A percentile compares a stretch with the other conserved stretches of the same genome.
These are phyloP conservation scores for Monosporozyma yasuniensis DNA, from an alignment of 805 yeast species.

Conservation along the genomic window DNA sequence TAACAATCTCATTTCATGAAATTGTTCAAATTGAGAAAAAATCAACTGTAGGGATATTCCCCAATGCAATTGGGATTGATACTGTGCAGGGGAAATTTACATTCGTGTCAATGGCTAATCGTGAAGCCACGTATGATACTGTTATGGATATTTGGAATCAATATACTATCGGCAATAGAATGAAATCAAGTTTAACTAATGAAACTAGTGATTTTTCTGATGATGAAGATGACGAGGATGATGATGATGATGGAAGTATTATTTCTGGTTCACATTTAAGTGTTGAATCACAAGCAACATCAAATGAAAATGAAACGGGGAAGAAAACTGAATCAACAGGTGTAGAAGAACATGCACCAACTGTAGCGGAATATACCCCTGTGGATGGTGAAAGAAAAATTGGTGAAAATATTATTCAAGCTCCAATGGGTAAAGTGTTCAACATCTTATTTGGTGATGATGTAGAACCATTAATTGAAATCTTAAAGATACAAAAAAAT, in stretches of 20 bases:
- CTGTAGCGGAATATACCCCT: slow-evolving; percentile 36
- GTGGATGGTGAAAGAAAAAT: slow-evolving; percentile 46
- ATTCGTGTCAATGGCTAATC: slow-evolving; percentile 55
- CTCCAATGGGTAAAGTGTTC: slow-evolving; percentile 58
- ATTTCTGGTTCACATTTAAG: not conserved
- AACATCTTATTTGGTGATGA: slow-evolving; percentile 56
- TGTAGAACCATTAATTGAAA: slow-evolving; percentile 34
- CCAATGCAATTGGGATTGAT: slow-evolving; percentile 56
- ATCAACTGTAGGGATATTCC: slow-evolving; percentile 58
- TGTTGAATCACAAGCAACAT: slow-evolving; percentile 7
- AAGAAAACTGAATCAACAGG: not conserved
- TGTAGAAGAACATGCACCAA: slow-evolving; percentile 38
- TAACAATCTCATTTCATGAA: slow-evolving; percentile 50
- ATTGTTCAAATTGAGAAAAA: slow-evolving; percentile 56
- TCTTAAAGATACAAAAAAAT: slow-evolving; percentile 56
- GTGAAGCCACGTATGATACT: slow-evolving; percentile 45
- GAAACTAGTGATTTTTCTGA: slow-evolving; percentile 17
- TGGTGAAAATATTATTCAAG: slow-evolving; percentile 43
- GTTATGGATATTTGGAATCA: slow-evolving; percentile 57
- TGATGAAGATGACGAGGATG: slow-evolving; percentile 16
- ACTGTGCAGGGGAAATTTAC: slow-evolving; percentile 54
- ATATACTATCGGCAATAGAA: slow-evolving; percentile 19
- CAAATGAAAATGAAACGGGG: slow-evolving; percentile 14
- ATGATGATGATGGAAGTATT: not conserved
- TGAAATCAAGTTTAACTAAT: not conserved